These are phyloP conservation scores for Mycosphaerella sp. DNA, from an alignment of 2,329 filamentous ascomycete genomes.

Conservation along the genomic window DNA sequence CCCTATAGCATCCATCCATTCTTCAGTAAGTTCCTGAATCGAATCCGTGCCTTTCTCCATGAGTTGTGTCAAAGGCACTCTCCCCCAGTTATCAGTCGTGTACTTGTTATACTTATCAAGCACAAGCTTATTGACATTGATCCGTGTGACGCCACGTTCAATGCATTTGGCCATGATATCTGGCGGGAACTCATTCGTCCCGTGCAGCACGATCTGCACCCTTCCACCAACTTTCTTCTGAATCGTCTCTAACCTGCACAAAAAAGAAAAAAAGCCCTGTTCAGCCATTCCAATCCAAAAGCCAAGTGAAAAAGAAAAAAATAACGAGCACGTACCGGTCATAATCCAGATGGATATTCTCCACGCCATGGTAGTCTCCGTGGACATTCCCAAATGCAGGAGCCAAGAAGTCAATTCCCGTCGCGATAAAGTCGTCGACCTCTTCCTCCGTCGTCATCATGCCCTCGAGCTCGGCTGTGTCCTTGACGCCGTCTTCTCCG, in stretches of 20 bases:
- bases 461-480: constrained; percentile 54
- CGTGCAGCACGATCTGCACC: constrained; percentile 53
- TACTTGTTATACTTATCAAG: constrained; percentile 45
- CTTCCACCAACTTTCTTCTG: constrained; percentile 43
- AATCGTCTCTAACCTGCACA: constrained; percentile 40
- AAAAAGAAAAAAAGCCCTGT: no score
- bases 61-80: constrained; percentile 48
- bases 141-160: constrained; percentile 49
- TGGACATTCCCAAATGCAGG: constrained; percentile 73
- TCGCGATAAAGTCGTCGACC: constrained; percentile 62
- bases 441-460: constrained; percentile 63
- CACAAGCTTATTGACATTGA: constrained; percentile 56
- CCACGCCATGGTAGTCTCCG: constrained; percentile 65
- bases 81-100: constrained; percentile 46
- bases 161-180: constrained; percentile 53
- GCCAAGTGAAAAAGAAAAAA: no score
- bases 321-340: constrained; percentile 34
- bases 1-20: constrained; percentile 46
- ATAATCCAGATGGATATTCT: constrained; percentile 57
- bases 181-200: constrained; percentile 52
- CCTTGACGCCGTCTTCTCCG: constrained; percentile 67
- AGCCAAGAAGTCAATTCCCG: constrained; percentile 67
- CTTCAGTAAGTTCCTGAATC: constrained; percentile 53
- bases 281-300: no score
- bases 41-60: constrained; percentile 50